phyloP scores from a whole-genome alignment of 169 alveolate genomes.

The Cryptosporidium bovis region DNA sequence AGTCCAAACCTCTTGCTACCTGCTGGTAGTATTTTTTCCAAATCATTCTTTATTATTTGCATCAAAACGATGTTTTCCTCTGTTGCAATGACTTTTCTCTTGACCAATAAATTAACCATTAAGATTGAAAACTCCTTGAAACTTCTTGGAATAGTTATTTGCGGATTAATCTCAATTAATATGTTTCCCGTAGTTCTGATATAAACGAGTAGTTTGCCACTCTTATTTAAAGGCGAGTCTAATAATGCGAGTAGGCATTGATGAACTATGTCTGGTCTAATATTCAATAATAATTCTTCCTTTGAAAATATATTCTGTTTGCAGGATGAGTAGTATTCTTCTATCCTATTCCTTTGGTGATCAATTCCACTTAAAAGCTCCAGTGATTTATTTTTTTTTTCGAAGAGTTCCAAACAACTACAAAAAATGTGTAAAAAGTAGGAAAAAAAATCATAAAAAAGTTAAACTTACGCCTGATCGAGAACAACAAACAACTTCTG shows the following conservation, averaged over 20 bases:
- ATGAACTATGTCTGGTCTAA: slow-evolving; percentile 89
- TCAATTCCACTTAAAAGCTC: slow-evolving; percentile 74
- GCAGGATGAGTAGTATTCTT: slow-evolving; percentile 28
- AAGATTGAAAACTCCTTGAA: slow-evolving; percentile 84
- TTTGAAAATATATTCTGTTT: slow-evolving; percentile 20
- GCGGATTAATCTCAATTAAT: slow-evolving; percentile 87
- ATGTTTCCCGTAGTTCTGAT: slow-evolving; percentile 86
- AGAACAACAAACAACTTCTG: slow-evolving; percentile 26
- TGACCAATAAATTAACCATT: slow-evolving; percentile 83
- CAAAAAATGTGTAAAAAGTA: neutral
- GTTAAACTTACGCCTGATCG: slow-evolving; percentile 67
- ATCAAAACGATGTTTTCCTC: slow-evolving; percentile 82
- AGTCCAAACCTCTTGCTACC: slow-evolving; percentile 86
- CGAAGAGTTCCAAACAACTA: slow-evolving; percentile 54
- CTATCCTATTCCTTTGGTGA: slow-evolving; percentile 64
- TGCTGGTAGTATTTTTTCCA: slow-evolving; percentile 82
- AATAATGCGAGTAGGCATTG: slow-evolving; percentile 87
- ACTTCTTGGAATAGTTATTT: slow-evolving; percentile 87
- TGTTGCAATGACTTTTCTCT: slow-evolving; percentile 84
- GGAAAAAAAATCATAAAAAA: neutral
- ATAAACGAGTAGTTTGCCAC: slow-evolving; percentile 83
- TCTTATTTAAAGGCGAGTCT: slow-evolving; percentile 86
- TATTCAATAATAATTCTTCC: slow-evolving; percentile 80
- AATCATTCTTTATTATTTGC: slow-evolving; percentile 85
- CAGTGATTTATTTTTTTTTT: slow-evolving; percentile 35